Base-by-base conservation (phyloP, 2,329 filamentous ascomycete species). In the Cryphonectria naterciae region DNA sequence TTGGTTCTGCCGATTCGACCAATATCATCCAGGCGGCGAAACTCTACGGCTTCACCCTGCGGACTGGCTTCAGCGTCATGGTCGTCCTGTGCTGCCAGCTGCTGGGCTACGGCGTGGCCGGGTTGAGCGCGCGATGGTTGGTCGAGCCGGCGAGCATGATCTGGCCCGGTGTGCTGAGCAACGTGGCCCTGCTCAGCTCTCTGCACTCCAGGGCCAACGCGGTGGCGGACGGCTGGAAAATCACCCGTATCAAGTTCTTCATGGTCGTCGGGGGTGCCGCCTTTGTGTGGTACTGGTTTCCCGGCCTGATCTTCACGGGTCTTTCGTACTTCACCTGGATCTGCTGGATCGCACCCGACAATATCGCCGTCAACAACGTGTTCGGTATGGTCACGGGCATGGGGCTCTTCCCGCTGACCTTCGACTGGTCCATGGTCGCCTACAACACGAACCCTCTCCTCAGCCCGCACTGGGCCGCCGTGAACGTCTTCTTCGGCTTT, bases 381-480 rank as follows among this genome's bases (percentile, higher is more conserved):
- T 92, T 92, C 71, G 90, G 90, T 4, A 88, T 88, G 7, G 83
- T 84, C 68, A 86, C 86, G 7, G 89, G 90, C 0, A 80, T 92
- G 5, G 88, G 87, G 0, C 79, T 92, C 17, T 82, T 92, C 37
- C 89, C 89, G 15, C 84, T 91, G 19, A 91, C 89, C 0, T 88
- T 92, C 70, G 90, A 92, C 79, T 92, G 90, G 90, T 86, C 85
- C 65, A 68, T 73, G 69, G 62, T 73, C 8, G 79, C 81, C 0
- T 83, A 83, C 73, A 83, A 81, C 49, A 80, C 80, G 0, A 83
- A 81, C 13, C 82, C 82, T 0, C 75, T 84, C 0, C 77, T 83
- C 0, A 78, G 79, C 1, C 82, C 82, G 0, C 78, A 81, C 5
- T 85, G 83, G 79, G 85, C 85, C 2, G 83, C 85, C 52, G 77